Conservation (phyloP, 345 rosid species). For the Citrus sinensis region DNA sequence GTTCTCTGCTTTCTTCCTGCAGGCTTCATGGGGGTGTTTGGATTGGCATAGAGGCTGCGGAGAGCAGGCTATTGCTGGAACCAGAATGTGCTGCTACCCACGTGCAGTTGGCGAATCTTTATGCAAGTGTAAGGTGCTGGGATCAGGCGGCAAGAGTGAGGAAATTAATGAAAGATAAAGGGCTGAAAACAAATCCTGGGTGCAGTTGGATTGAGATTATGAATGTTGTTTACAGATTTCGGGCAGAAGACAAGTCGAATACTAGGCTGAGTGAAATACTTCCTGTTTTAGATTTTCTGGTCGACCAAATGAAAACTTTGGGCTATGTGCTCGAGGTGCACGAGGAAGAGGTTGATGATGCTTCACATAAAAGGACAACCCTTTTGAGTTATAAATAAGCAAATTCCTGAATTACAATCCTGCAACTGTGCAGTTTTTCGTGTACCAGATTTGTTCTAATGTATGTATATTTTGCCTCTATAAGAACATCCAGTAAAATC, state of each 20-base stretch:
- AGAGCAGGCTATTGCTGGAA: slow-evolving; percentile 62
- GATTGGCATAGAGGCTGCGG: slow-evolving; percentile 83
- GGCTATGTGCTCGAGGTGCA: slow-evolving; percentile 23
- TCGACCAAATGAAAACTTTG: slow-evolving; percentile 47
- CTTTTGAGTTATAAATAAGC: background rate
- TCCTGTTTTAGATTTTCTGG: slow-evolving; percentile 40
- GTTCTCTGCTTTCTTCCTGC: slow-evolving; percentile 79
- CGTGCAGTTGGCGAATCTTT: slow-evolving; percentile 71
- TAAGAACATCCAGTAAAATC: background rate
- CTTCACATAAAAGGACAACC: background rate
- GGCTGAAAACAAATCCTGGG: slow-evolving; percentile 67
- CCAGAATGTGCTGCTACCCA: slow-evolving; percentile 81
- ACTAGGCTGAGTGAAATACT: slow-evolving; percentile 35
- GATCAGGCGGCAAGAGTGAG: slow-evolving; percentile 68
- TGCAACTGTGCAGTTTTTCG: background rate
- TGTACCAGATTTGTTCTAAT: too few relatives aligned
- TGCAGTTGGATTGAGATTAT: slow-evolving; percentile 85
- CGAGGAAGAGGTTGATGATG: slow-evolving; percentile 14
- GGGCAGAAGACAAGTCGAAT: slow-evolving; percentile 64
- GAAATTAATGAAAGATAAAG: slow-evolving; percentile 77
- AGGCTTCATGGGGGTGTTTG: slow-evolving; percentile 65
- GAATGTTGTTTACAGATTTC: slow-evolving; percentile 56
- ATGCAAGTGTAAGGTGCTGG: slow-evolving; percentile 66
- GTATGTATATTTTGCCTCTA: background rate
- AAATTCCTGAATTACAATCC: background rate